Evolutionary conservation across 2,329 filamentous ascomycete genomes (phyloP).

Genomic region (Zarea fungicola): DNA sequence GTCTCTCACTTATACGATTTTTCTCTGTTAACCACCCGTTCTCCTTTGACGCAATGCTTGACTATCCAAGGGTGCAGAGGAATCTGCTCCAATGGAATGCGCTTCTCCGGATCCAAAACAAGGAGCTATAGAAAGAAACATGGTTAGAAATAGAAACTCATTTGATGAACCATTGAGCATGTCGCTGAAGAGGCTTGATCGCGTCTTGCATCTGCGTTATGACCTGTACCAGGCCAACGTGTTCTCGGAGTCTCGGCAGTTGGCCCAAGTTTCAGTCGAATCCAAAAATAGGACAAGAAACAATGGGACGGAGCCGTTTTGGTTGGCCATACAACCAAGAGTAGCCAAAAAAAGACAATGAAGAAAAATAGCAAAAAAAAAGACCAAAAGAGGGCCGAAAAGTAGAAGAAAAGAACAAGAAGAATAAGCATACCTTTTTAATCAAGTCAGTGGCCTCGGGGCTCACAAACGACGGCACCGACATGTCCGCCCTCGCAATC

Average conservation of each 20-base stretch:
- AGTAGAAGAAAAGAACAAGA: neutral
- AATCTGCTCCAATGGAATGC: conserved; percentile 83
- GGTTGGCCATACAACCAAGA: neutral
- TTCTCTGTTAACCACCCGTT: conserved; percentile 47
- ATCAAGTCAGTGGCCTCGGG: conserved; percentile 88
- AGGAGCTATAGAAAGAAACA: conserved; percentile 54
- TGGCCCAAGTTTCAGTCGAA: neutral
- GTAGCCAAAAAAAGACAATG: neutral
- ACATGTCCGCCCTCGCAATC: conserved; percentile 88
- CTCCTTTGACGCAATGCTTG: conserved; percentile 79
- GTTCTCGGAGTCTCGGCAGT: conserved; percentile 1
- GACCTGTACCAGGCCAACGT: too few relatives aligned
- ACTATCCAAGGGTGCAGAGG: conserved; percentile 92
- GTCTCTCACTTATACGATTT: conserved; percentile 25
- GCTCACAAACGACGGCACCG: conserved; percentile 84
- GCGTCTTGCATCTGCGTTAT: too few relatives aligned
- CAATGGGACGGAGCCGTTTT: neutral
- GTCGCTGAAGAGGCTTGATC: too few relatives aligned
- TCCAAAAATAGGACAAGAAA: conserved; percentile 2
- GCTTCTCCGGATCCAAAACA: conserved; percentile 88
- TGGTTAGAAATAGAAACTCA: too few relatives aligned
- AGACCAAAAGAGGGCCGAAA: neutral
- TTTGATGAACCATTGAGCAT: too few relatives aligned
- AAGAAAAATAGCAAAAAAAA: neutral
- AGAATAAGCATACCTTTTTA: conserved; percentile 60